Base-by-base conservation (phyloP, 257 asterid genomes). In the Cordia subcordata region DNA sequence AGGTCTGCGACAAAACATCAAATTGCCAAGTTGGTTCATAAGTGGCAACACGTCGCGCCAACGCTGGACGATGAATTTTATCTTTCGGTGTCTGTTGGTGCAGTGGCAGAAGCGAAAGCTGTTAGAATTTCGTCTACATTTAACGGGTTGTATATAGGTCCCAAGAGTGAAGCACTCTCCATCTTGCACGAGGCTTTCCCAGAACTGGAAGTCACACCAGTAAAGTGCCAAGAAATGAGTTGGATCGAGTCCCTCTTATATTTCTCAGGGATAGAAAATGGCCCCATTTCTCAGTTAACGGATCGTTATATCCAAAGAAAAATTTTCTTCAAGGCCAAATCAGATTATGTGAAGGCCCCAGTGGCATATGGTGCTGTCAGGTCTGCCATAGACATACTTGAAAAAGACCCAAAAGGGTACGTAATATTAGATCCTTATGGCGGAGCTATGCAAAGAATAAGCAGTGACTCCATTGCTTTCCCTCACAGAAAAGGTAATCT, bases 401-500 rank as follows among this genome's bases (percentile, higher is more conserved):
- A 74, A 10, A 75, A 73, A 21, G 85, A 85, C 67, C 78, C 86
- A 0, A 81, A 83, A 50, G 94, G 94, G 64, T 82, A 78, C 33
- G 85, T 83, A 3, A 78, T 85, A 23, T 42, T 88, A 9, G 93
- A 88, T 69, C 96, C 96, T 5, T 78, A 81, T 22, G 95, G 96
- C 1, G 96, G 90, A 57, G 76, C 65, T 16, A 88, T 88, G 96
- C 40, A 73, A 32, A 70, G 21, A 61, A 75, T 83, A 15, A 69
- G 79, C 49, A 59, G 67, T 56, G 80, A 81, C 13, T 66, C 90
- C 13, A 78, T 85, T 44, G 75, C 96, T 19, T 88, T 85, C 60
- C 96, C 95, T 27, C 96, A 88, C 13, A 74, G 96, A 61, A 57
- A 69, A 22, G 96, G 95, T 8, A 85, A 88, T 61, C 72, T 88